phyloP scores from a whole-genome alignment of 1,284 basidiomycete genomes.

The Chalciporus piperatoides region DNA sequence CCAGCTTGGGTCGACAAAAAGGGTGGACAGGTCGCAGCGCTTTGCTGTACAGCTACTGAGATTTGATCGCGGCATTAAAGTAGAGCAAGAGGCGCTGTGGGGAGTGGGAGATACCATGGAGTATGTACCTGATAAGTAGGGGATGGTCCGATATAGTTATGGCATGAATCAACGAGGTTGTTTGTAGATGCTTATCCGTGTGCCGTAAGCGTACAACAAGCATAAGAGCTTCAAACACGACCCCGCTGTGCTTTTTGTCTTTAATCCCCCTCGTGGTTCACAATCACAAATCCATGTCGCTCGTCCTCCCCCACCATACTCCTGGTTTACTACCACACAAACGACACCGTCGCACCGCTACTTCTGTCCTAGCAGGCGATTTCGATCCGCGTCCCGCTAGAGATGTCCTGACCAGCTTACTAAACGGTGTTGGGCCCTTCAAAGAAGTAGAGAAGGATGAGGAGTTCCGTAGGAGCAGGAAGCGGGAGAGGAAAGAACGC shows the following conservation, averaged over 20 bases:
- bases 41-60: conserved; percentile 1
- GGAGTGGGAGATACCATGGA: background rate
- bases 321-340: conserved; percentile 37
- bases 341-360: conserved; percentile 64
- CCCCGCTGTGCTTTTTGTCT: conserved; percentile 28
- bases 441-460: conserved; percentile 58
- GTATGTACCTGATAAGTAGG: background rate
- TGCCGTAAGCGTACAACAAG: conserved; percentile 37
- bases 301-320: conserved; percentile 36
- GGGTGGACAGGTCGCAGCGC: background rate
- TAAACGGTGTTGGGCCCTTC: conserved; percentile 69
- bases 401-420: conserved; percentile 71
- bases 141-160: conserved; percentile 30
- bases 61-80: background rate
- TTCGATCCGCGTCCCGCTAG: conserved; percentile 63
- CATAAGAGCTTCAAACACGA: conserved; percentile 36
- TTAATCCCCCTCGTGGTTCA: conserved; percentile 13
- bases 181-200: conserved; percentile 34
- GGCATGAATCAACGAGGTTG: conserved; percentile 33
- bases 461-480: conserved; percentile 45
- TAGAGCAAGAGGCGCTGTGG: no score
- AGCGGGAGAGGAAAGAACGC: conserved; percentile 49
- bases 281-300: conserved; percentile 23
- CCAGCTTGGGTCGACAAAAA: background rate
- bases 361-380: conserved; percentile 65